Conservation (phyloP, 78 protist genomes). For the Chrysochromulina parva region DNA sequence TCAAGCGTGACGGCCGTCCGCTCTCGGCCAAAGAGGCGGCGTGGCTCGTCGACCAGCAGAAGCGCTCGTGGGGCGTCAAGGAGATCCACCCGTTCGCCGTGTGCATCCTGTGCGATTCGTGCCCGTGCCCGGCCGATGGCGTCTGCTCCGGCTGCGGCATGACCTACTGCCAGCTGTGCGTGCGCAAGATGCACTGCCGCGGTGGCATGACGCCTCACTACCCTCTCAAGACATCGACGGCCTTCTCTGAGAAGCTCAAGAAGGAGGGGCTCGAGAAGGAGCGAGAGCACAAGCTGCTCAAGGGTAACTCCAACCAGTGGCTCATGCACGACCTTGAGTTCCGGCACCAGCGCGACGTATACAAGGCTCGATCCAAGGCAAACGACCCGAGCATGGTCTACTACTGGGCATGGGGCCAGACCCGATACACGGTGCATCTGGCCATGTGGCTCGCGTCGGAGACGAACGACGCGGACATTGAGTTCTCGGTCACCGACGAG, state of each 20-base stretch:
- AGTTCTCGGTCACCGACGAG: background rate
- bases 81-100: constrained; percentile 21
- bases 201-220: background rate
- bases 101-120: constrained; percentile 18
- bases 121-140: constrained; percentile 29
- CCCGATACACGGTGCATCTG: constrained; percentile 12
- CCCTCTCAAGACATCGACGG: background rate
- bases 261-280: background rate
- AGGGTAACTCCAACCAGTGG: background rate
- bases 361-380: background rate
- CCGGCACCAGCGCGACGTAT: background rate
- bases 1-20: background rate
- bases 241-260: background rate
- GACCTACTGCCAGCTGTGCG: constrained; percentile 27
- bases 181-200: background rate
- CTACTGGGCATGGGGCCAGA: constrained; percentile 7
- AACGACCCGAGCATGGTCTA: background rate
- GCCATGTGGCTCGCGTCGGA: background rate
- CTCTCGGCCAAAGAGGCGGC: constrained; percentile 22
- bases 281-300: background rate
- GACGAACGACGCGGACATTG: background rate
- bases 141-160: constrained; percentile 20
- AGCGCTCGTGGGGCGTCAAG: constrained; percentile 2
- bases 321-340: background rate
- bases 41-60: constrained; percentile 26